Evolutionary conservation across 2,329 filamentous ascomycete species (phyloP).

Genomic region (Lasiodiplodia gonubiensis): DNA sequence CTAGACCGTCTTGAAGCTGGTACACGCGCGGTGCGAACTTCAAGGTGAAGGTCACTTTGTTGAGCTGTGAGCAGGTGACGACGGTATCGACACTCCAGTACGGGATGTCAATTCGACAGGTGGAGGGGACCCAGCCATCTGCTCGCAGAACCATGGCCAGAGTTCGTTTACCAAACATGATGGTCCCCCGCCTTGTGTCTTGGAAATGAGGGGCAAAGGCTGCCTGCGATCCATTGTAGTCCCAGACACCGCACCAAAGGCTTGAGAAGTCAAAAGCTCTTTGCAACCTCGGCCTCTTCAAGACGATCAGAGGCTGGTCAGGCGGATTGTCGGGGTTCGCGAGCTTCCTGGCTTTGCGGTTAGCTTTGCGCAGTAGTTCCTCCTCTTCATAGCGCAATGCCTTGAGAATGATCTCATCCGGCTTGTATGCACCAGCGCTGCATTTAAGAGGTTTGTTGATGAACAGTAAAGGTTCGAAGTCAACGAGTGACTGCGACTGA

Average conservation of each 20-base stretch:
- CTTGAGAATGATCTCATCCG: slow-evolving; percentile 37
- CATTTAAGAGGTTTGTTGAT: slow-evolving; percentile 30
- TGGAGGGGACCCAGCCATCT: slow-evolving; percentile 31
- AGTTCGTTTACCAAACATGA: slow-evolving; percentile 45
- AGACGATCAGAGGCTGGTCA: slow-evolving; percentile 7
- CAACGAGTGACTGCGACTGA: slow-evolving; percentile 31
- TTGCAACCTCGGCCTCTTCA: slow-evolving; percentile 4
- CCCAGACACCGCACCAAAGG: slow-evolving; percentile 51
- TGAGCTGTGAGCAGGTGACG: slow-evolving; percentile 38
- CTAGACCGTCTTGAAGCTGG: slow-evolving; percentile 31
- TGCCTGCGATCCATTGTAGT: slow-evolving; percentile 41
- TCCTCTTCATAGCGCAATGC: slow-evolving; percentile 36
- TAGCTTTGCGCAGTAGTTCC: slow-evolving; percentile 11
- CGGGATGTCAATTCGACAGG: slow-evolving; percentile 48
- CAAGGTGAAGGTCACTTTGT: slow-evolving; percentile 48
- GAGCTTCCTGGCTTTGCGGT: slow-evolving; percentile 9
- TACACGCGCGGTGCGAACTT: slow-evolving; percentile 49
- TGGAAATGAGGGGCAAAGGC: slow-evolving; percentile 51
- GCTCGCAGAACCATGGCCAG: slow-evolving; percentile 34
- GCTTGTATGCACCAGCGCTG: slow-evolving; percentile 34
- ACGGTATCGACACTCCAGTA: slow-evolving; percentile 51
- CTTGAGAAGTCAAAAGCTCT: slow-evolving; percentile 36
- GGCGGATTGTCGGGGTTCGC: slow-evolving; percentile 12
- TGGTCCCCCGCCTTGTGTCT: slow-evolving; percentile 49
- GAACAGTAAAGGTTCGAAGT: slow-evolving; percentile 20